Evolutionary conservation across 331 rosid genomes (phyloP).

Genomic region (Malus hybrid): DNA sequence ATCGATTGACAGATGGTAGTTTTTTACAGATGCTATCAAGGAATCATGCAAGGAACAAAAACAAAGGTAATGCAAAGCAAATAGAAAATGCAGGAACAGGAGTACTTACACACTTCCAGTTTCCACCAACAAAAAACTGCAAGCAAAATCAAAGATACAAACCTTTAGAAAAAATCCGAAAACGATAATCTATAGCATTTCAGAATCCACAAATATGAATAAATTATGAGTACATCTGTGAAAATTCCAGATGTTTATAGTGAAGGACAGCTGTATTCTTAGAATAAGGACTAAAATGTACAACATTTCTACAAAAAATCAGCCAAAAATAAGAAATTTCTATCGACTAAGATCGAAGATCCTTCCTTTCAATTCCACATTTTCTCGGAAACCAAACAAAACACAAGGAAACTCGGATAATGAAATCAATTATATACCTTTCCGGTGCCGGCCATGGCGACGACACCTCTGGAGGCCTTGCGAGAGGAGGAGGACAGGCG

Average conservation of each 20-base stretch:
- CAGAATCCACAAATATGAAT: not conserved
- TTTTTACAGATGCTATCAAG: not conserved
- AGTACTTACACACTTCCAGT: slow-evolving; percentile 98
- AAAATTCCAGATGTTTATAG: not conserved
- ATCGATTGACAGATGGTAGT: not conserved
- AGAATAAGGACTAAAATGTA: not conserved
- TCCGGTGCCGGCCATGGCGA: slow-evolving; percentile 92
- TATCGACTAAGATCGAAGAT: not conserved
- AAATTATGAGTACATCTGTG: not conserved
- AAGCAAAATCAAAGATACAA: slow-evolving; percentile 23
- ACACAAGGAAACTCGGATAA: not conserved
- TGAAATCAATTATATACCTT: slow-evolving; percentile 33
- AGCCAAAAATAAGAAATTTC: not conserved
- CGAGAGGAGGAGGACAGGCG: slow-evolving; percentile 52
- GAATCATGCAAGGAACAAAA: not conserved
- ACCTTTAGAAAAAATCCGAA: slow-evolving; percentile 9
- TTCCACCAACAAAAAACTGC: slow-evolving; percentile 99
- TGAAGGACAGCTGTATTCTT: not conserved
- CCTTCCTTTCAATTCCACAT: not conserved
- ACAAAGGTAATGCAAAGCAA: not conserved
- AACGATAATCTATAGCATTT: no score
- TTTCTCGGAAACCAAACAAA: not conserved
- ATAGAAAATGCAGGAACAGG: not conserved
- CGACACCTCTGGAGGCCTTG: slow-evolving; percentile 54
- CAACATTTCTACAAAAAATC: not conserved